Percentiles rank a stretch among this genome's conserved stretches.
Evolutionary conservation across 225 moss, liverwort and hornwort genomes (phyloP).

Genomic region (Physcomitrellopsis africana): DNA sequence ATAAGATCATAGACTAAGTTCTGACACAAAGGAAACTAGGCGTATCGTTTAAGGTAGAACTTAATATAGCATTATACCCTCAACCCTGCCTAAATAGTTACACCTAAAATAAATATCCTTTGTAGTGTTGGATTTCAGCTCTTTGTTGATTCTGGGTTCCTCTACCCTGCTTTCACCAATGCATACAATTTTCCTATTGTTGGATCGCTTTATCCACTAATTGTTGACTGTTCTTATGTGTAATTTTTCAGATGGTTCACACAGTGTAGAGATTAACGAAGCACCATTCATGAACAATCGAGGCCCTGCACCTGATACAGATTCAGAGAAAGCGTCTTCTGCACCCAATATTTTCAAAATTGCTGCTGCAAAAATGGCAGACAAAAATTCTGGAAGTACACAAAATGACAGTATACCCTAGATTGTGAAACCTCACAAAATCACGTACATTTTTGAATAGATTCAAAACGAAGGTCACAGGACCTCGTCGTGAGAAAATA

Average conservation of each 20-base stretch:
- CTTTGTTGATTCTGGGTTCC: too few relatives aligned
- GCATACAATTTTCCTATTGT: neutral
- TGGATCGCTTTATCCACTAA: neutral
- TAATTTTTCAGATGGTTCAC: slow-evolving; percentile 33
- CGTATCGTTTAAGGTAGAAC: too few relatives aligned
- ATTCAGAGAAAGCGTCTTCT: slow-evolving; percentile 19
- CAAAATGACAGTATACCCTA: slow-evolving; percentile 11
- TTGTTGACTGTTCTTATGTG: neutral
- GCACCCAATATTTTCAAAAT: slow-evolving; percentile 27
- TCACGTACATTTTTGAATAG: neutral
- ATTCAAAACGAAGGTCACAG: neutral
- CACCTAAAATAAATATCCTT: too few relatives aligned
- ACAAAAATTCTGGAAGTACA: neutral
- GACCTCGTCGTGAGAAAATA: neutral
- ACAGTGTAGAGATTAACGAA: slow-evolving; percentile 33
- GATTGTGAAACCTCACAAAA: neutral
- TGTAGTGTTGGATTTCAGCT: too few relatives aligned
- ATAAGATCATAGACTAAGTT: too few relatives aligned
- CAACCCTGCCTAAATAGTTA: too few relatives aligned
- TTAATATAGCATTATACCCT: too few relatives aligned
- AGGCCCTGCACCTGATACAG: neutral
- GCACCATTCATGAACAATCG: neutral
- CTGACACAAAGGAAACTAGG: too few relatives aligned
- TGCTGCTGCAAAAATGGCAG: slow-evolving; percentile 27
- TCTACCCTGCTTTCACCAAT: neutral